phyloP scores from a whole-genome alignment of 2,329 filamentous ascomycete species.

The Huntiella bhutanensis region DNA sequence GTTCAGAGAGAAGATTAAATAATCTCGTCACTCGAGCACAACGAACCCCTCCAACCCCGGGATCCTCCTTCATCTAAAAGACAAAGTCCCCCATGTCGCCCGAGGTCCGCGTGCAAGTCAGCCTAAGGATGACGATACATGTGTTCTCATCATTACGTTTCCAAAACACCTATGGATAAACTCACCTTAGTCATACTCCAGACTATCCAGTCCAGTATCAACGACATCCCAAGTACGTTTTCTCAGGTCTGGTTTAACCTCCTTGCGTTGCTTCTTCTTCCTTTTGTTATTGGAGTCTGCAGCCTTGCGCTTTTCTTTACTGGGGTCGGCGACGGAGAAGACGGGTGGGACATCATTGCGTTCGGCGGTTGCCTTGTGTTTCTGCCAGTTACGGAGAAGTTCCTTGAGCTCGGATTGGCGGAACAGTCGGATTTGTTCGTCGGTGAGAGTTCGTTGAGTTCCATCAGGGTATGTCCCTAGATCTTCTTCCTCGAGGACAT shows the following conservation, averaged over 20 bases:
- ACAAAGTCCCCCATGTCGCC: constrained; percentile 3
- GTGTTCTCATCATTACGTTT: constrained; percentile 56
- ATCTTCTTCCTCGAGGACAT: constrained; percentile 23
- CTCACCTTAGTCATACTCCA: constrained; percentile 38
- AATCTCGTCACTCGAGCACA: constrained; percentile 19
- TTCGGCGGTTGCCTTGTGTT: constrained; percentile 9
- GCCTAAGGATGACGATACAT: constrained; percentile 96
- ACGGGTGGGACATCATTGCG: constrained; percentile 1
- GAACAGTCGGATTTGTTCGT: constrained; percentile 81
- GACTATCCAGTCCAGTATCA: constrained; percentile 37
- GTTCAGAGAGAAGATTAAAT: constrained; percentile 35
- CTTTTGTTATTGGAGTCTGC: constrained; percentile 16
- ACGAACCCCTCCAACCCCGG: constrained; percentile 2
- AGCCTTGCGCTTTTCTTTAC: neutral
- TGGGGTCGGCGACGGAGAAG: constrained; percentile 8
- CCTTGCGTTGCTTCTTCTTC: constrained; percentile 18
- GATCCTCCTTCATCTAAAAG: constrained; percentile 4
- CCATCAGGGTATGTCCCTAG: constrained; percentile 79
- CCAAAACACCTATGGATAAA: constrained; percentile 11
- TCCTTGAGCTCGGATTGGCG: constrained; percentile 70
- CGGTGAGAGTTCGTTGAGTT: constrained; percentile 71
- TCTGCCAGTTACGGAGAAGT: constrained; percentile 30
- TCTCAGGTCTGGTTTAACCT: constrained; percentile 40
- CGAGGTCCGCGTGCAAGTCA: constrained; percentile 27
- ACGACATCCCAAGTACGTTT: constrained; percentile 52